Base-by-base conservation (phyloP, 306 rosid genomes). In the Abrus pulchellus region DNA sequence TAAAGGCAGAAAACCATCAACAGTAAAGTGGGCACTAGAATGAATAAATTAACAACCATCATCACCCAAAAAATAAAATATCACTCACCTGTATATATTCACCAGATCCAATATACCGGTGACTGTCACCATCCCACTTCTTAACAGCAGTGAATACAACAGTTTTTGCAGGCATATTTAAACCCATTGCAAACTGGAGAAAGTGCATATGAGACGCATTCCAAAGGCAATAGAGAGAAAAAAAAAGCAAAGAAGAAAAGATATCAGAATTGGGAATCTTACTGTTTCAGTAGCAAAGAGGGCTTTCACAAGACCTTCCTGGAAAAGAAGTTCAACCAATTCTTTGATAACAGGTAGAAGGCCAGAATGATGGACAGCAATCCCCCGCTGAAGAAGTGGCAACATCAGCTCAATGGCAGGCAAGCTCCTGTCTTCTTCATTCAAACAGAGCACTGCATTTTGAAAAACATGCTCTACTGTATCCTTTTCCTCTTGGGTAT, bases 81-180 rank as follows among this genome's bases (percentile, higher is more conserved):
- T 71, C 65, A 77, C 86, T 84, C 82, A 95, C 99, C 96, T 93
- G 99, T 83, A 93, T 95, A 82, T 95, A 95, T 91, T 95, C 99
- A 83, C 99, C 99, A 72, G 99, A 93, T 80, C 99, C 96, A 76
- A 95, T 89, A 76, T 83, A 95, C 6, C 99, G 94, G 81, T 95
- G 97, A 73, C 99, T 95, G 85, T 95, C 98, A 82, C 97, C 98
- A 81, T 95, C 99, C 99, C 99, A 95, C 87, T 95, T 93, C 86
- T 95, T 93, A 74, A 93, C 90, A 64, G 98, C 91, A 49, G 98
- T 95, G 90, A 95, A 95, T 80, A 95, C 96, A 77, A 95, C 99
- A 70, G 99, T 95, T 83, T 95, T 95, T 66, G 98, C 99, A 7
- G 99, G 99, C 99, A 95, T 95, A 84, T 95, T 95, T 83, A 95